Conservation (phyloP, 192 early-diverging fungal genomes). For the Geosiphon pyriformis region DNA sequence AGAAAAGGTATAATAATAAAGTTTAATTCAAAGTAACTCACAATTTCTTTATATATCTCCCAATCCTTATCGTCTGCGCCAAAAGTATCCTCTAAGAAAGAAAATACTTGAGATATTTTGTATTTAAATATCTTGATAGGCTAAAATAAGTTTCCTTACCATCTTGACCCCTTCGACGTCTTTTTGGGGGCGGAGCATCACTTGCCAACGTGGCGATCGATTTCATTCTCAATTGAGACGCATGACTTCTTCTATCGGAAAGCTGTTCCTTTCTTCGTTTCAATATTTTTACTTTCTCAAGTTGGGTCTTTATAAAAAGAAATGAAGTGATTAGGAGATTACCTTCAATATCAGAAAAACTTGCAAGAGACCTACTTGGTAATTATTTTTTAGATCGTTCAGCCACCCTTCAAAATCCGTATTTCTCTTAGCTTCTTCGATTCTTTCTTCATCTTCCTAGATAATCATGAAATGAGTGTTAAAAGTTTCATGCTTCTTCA, state of each 20-base stretch:
- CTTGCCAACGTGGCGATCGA: conserved; percentile 80
- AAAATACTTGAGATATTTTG: background rate
- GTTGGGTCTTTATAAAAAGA: conserved; percentile 33
- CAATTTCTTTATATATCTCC: conserved; percentile 87
- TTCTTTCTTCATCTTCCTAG: conserved; percentile 55
- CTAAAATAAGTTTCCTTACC: conserved; percentile 27
- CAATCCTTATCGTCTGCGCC: conserved; percentile 92
- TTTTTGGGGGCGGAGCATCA: conserved; percentile 45
- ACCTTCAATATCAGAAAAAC: background rate
- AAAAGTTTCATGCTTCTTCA: background rate
- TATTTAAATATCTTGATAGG: background rate
- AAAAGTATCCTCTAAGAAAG: conserved; percentile 76
- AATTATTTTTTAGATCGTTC: conserved; percentile 55
- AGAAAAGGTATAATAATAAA: background rate
- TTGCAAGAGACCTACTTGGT: conserved; percentile 34
- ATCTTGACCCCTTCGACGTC: conserved; percentile 55
- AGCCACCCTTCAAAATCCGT: conserved; percentile 71
- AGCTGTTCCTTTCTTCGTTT: conserved; percentile 69
- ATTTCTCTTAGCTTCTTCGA: conserved; percentile 68
- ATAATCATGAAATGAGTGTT: background rate
- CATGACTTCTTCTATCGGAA: conserved; percentile 79
- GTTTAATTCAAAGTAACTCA: conserved; percentile 33
- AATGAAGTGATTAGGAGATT: background rate
- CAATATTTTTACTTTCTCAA: conserved; percentile 66
- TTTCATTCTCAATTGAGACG: conserved; percentile 79